Evolutionary conservation across 1,284 basidiomycete genomes (phyloP).

Genomic region (Ganoderma lucidum): DNA sequence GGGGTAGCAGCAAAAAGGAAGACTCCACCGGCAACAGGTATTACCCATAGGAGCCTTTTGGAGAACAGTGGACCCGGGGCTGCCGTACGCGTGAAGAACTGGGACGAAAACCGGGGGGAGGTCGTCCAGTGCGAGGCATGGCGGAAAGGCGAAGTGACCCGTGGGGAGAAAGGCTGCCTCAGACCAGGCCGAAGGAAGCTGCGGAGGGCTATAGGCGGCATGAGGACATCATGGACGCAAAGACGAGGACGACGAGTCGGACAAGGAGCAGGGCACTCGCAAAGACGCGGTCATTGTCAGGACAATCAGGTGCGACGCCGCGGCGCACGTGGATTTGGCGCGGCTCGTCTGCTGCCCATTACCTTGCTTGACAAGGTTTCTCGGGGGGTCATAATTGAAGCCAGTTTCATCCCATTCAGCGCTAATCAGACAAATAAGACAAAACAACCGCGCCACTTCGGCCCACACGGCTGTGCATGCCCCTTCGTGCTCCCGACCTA

Average conservation of each 20-base stretch:
- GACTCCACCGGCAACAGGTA: slow-evolving; percentile 64
- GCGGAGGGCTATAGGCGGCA: slow-evolving; percentile 39
- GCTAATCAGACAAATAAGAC: too few relatives aligned
- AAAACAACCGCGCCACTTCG: too few relatives aligned
- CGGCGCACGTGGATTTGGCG: slow-evolving; percentile 2
- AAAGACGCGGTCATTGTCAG: slow-evolving; percentile 1
- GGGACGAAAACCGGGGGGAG: slow-evolving; percentile 33
- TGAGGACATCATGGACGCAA: slow-evolving; percentile 29
- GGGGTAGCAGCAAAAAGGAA: slow-evolving; percentile 57
- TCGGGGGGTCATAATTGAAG: too few relatives aligned
- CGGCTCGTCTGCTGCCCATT: neutral
- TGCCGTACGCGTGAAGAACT: slow-evolving; percentile 39
- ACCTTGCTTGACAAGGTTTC: too few relatives aligned
- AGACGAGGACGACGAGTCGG: slow-evolving; percentile 19
- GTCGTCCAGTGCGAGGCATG: slow-evolving; percentile 35
- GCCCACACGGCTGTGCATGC: too few relatives aligned
- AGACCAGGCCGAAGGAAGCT: slow-evolving; percentile 37
- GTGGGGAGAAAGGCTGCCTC: slow-evolving; percentile 37
- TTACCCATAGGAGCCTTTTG: slow-evolving; percentile 56
- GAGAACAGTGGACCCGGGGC: slow-evolving; percentile 26
- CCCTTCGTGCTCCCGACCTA: too few relatives aligned
- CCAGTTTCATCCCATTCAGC: too few relatives aligned
- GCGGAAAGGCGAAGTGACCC: slow-evolving; percentile 26
- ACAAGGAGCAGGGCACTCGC: slow-evolving; percentile 4
- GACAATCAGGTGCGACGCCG: slow-evolving; percentile 13